phyloP scores from a whole-genome alignment of 805 yeast species.

The Huiozyma naganishii region DNA sequence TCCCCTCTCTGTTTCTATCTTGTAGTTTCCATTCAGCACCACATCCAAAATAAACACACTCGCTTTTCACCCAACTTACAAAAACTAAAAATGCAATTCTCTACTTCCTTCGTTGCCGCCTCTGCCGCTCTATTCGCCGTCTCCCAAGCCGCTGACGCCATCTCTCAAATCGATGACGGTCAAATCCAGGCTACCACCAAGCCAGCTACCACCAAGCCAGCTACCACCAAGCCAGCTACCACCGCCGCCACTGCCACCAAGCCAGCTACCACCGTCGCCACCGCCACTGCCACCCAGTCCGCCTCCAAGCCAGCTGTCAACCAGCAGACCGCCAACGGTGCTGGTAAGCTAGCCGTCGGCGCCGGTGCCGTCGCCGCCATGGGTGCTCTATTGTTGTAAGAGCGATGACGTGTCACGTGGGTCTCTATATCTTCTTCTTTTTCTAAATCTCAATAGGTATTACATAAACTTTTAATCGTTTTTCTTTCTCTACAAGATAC shows the following conservation, averaged over 20 bases:
- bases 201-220: slow-evolving; percentile 25
- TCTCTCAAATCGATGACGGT: slow-evolving; percentile 4
- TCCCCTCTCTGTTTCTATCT: too few species aligned
- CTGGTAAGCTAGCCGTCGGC: slow-evolving; percentile 18
- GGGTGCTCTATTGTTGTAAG: slow-evolving; percentile 10
- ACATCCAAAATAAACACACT: not conserved
- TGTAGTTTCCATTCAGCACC: too few species aligned
- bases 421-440: too few species aligned
- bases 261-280: slow-evolving; percentile 2
- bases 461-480: too few species aligned
- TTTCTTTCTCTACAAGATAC: too few species aligned
- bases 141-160: slow-evolving; percentile 34
- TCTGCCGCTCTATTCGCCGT: slow-evolving; percentile 10
- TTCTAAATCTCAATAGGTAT: too few species aligned
- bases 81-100: slow-evolving; percentile 5
- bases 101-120: slow-evolving; percentile 14
- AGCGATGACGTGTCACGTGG: not conserved
- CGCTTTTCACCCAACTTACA: not conserved
- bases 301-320: not conserved
- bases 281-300: slow-evolving; percentile 6
- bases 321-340: slow-evolving; percentile 18
- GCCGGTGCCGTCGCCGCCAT: slow-evolving; percentile 13
- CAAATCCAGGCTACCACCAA: slow-evolving; percentile 1
- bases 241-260: slow-evolving; percentile 1
- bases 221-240: too few species aligned